Evolutionary conservation across 140 eudicot genomes (phyloP).

Genomic region (Senecio squalidus): DNA sequence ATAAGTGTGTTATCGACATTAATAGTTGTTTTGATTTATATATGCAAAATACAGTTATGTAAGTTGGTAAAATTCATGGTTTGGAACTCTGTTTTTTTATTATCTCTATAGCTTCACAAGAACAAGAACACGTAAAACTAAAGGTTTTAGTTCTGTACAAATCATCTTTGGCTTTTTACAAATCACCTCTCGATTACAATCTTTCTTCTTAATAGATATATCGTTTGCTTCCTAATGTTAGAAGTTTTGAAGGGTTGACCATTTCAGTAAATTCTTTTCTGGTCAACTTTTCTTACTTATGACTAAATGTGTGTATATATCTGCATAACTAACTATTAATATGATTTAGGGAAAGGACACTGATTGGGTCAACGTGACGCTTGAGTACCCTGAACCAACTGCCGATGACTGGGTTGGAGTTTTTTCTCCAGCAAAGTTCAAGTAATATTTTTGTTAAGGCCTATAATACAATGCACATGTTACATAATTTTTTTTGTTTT

Average conservation of each 20-base stretch:
- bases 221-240: too few species aligned
- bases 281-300: background rate
- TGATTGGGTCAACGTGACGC: slow-evolving; percentile 52
- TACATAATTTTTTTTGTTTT: background rate
- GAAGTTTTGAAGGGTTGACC: too few species aligned
- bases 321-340: background rate
- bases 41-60: background rate
- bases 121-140: too few species aligned
- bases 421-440: slow-evolving; percentile 75
- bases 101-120: too few species aligned
- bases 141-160: too few species aligned
- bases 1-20: background rate
- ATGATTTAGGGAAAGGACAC: slow-evolving; percentile 55
- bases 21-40: background rate
- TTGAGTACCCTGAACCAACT: slow-evolving; percentile 47
- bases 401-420: slow-evolving; percentile 80
- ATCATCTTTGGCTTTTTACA: too few species aligned
- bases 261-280: background rate
- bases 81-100: too few species aligned
- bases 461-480: background rate
- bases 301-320: background rate
- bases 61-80: too few species aligned
- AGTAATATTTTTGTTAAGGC: slow-evolving; percentile 26
- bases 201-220: too few species aligned
- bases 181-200: too few species aligned